Base-by-base conservation (phyloP, 495 filamentous ascomycete species). In the Tuber calosporum region DNA sequence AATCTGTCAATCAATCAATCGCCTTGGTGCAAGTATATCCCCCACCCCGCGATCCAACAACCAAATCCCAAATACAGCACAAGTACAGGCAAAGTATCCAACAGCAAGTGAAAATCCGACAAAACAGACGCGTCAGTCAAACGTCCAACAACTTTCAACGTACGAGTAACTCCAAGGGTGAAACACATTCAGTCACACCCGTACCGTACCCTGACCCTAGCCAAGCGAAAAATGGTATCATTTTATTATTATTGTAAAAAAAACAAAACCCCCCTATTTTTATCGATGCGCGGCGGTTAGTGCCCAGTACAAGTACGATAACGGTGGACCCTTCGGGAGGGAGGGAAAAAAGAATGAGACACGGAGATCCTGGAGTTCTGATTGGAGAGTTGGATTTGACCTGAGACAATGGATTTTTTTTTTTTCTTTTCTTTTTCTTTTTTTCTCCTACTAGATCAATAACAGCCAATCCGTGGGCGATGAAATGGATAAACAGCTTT, bases 1-100 rank as follows among this genome's bases (percentile, higher is more conserved):
- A n/a, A n/a, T n/a, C n/a, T n/a, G n/a, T 4, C 34, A 70, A 62
- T 22, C 40, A 66, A 66, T 72, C 15, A 74, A 53, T 48, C 19
- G 5, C 43, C 19, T 20, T 7, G n/a, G n/a, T n/a, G n/a, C n/a
- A n/a, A 48, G n/a, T n/a, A 48, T 48, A 48, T 8, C 43, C 15
- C 0, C 42, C 42, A 43, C 42, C 42, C 19, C 42, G 0, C 41
- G 17, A 17, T 42, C 43, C 43, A 48, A 48, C 43, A 48, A 48
- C 22, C 41, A 30, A 36, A n/a, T n/a, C n/a, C n/a, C 30, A 58
- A 20, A 48, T 34, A n/a, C 13, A 68, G 1, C 41, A 26, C n/a
- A 6, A 66, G 36, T 34, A 37, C 22, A 4, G 4, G 8, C 6
- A 53, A 42, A 41, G 38, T 41, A 0, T 19, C 17, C 3, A 4